These are phyloP conservation scores for Porpolomopsis calyptriformis DNA, from an alignment of 768 basidiomycete species.

Conservation along the genomic window DNA sequence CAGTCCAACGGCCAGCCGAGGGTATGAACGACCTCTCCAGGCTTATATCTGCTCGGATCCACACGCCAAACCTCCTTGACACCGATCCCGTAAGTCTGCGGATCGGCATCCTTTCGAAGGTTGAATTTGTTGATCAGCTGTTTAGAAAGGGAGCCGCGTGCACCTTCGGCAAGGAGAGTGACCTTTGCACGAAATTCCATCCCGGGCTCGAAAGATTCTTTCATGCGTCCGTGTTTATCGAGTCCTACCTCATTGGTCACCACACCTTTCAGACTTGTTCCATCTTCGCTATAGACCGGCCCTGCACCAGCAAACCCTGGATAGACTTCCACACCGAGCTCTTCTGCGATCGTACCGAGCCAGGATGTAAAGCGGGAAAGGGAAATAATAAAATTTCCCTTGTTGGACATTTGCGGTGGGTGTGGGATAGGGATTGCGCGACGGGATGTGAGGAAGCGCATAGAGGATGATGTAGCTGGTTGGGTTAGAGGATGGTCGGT, in stretches of 20 bases:
- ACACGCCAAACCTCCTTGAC: slow-evolving; percentile 98
- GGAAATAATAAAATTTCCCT: slow-evolving; percentile 86
- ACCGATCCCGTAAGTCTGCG: slow-evolving; percentile 93
- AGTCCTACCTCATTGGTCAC: slow-evolving; percentile 92
- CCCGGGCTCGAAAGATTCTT: slow-evolving; percentile 87
- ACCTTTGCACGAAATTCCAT: slow-evolving; percentile 93
- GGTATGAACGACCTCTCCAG: slow-evolving; percentile 84
- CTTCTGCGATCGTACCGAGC: slow-evolving; percentile 79
- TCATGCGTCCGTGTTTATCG: slow-evolving; percentile 62
- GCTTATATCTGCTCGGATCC: slow-evolving; percentile 44
- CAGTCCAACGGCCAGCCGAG: slow-evolving; percentile 87
- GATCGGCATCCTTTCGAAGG: slow-evolving; percentile 58
- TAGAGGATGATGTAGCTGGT: slow-evolving; percentile 63
- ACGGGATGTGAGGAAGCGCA: slow-evolving; percentile 75
- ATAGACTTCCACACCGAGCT: slow-evolving; percentile 86
- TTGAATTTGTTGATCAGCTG: slow-evolving; percentile 63
- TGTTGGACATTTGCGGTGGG: slow-evolving; percentile 94
- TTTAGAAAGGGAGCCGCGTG: slow-evolving; percentile 86
- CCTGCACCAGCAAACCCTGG: slow-evolving; percentile 93
- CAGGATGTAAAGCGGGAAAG: slow-evolving; percentile 84
- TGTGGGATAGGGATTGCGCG: slow-evolving; percentile 77
- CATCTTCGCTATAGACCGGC: slow-evolving; percentile 60
- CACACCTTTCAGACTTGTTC: slow-evolving; percentile 59
- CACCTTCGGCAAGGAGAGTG: slow-evolving; percentile 89
- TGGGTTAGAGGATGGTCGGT: slow-evolving; percentile 71